phyloP scores from a whole-genome alignment of 2,329 filamentous ascomycete species.

The Tolypocladium capitatum region DNA sequence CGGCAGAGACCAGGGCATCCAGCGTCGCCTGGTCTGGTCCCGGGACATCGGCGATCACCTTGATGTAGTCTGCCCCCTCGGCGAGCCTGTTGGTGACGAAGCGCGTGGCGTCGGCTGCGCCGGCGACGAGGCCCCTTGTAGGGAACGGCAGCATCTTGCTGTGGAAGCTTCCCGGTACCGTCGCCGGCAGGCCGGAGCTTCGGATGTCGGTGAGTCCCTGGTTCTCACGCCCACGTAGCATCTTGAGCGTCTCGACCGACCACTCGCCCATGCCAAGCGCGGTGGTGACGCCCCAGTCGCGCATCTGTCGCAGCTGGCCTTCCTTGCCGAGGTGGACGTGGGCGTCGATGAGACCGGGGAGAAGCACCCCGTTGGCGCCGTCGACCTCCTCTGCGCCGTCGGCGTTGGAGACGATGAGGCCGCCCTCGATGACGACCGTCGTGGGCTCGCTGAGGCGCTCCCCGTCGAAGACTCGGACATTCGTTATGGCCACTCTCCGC shows the following conservation, averaged over 20 bases:
- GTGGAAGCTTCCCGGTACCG: not conserved
- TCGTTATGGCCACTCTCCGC: not conserved
- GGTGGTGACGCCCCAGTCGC: slow-evolving; percentile 3
- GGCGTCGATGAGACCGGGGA: slow-evolving; percentile 4
- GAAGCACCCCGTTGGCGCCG: not conserved
- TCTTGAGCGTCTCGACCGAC: not conserved
- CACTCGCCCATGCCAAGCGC: slow-evolving; percentile 2
- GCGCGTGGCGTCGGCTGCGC: not conserved
- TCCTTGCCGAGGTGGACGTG: not conserved
- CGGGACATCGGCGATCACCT: slow-evolving; percentile 8
- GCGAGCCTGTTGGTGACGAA: not conserved
- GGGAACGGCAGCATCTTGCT: not conserved
- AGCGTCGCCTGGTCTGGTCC: slow-evolving; percentile 12
- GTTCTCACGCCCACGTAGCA: not conserved
- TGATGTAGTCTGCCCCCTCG: slow-evolving; percentile 13
- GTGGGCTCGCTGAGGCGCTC: not conserved
- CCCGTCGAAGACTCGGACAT: not conserved
- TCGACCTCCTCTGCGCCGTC: slow-evolving; percentile 18
- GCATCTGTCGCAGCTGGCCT: not conserved
- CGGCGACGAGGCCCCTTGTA: not conserved
- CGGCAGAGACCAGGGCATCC: slow-evolving; percentile 9
- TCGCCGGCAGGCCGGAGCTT: not conserved
- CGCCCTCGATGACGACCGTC: not conserved
- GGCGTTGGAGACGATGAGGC: not conserved
- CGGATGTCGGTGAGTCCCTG: not conserved